These are phyloP conservation scores for Cadophora gregata DNA, from an alignment of 2,329 filamentous ascomycete species.

Conservation along the genomic window DNA sequence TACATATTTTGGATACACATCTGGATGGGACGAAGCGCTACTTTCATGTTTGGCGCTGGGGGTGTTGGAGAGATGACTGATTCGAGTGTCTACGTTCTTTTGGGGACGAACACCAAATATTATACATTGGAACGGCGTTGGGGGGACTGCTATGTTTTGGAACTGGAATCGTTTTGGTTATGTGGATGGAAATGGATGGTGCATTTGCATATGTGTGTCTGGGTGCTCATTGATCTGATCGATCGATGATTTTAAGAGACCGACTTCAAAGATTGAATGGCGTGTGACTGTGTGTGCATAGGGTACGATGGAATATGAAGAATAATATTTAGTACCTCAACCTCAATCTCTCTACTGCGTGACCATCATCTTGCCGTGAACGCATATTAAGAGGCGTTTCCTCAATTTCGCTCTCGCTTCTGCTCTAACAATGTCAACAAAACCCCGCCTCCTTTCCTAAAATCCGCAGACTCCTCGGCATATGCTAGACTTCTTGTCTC, in stretches of 20 bases:
- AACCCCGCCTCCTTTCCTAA: too few species aligned
- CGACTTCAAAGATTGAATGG: conserved; percentile 3
- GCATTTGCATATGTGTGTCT: conserved; percentile 21
- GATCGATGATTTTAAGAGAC: conserved; percentile 4
- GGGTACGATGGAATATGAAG: conserved; percentile 23
- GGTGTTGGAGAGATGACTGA: background rate
- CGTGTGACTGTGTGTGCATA: background rate
- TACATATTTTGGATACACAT: background rate
- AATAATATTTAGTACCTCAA: conserved; percentile 15
- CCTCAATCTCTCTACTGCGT: background rate
- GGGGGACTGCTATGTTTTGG: conserved; percentile 2
- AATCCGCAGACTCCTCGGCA: too few species aligned
- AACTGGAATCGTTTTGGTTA: background rate
- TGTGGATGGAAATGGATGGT: conserved; percentile 15
- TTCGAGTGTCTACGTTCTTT: background rate
- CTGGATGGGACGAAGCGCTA: background rate
- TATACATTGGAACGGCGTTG: conserved; percentile 30
- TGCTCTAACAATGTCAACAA: too few species aligned
- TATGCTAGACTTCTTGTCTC: too few species aligned
- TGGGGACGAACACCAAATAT: background rate
- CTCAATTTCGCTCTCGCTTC: background rate
- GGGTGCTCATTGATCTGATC: background rate
- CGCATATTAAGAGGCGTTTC: too few species aligned
- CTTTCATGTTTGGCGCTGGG: conserved; percentile 20
- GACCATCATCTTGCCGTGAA: background rate